phyloP scores from a whole-genome alignment of 2,329 filamentous ascomycete genomes.

The Arthroderma sp. region DNA sequence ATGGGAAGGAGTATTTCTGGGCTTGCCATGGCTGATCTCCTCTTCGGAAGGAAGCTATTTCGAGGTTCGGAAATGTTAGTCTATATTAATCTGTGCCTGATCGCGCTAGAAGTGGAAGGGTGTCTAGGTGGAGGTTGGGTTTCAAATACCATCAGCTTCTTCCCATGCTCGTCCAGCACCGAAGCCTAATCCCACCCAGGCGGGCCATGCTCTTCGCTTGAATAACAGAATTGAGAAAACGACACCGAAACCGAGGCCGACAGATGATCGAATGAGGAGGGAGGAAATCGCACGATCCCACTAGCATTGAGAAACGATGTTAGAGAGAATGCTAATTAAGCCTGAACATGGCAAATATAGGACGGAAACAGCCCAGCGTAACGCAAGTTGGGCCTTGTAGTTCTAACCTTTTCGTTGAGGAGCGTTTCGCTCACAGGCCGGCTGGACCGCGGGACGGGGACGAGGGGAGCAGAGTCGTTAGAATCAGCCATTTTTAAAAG shows the following conservation, averaged over 20 bases:
- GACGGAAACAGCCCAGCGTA: no score
- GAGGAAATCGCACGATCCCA: conserved; percentile 99
- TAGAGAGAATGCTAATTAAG: background rate
- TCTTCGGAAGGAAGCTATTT: conserved; percentile 31
- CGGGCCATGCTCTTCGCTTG: conserved; percentile 95
- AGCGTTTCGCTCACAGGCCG: conserved; percentile 92
- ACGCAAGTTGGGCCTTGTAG: no score
- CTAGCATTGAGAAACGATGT: conserved; percentile 35
- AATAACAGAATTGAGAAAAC: conserved; percentile 97
- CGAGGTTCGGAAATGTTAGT: conserved; percentile 8
- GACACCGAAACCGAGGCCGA: conserved; percentile 93
- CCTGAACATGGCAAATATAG: no score
- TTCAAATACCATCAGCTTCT: conserved; percentile 71
- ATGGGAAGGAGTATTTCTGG: no score
- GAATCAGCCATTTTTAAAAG: conserved; percentile 42
- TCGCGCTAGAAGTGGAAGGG: background rate
- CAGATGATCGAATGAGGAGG: conserved; percentile 87
- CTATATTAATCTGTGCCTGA: background rate
- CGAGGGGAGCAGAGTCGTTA: conserved; percentile 42
- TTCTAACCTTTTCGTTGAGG: conserved; percentile 85
- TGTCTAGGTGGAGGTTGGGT: no score
- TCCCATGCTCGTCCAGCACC: conserved; percentile 94
- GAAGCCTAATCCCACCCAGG: conserved; percentile 87
- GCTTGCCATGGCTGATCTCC: conserved; percentile 23
- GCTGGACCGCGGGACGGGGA: conserved; percentile 54